A percentile compares a stretch with the other conserved stretches of the same genome.
Evolutionary conservation across 2,329 filamentous ascomycete species (phyloP).

Genomic region (Xylaria sp.): DNA sequence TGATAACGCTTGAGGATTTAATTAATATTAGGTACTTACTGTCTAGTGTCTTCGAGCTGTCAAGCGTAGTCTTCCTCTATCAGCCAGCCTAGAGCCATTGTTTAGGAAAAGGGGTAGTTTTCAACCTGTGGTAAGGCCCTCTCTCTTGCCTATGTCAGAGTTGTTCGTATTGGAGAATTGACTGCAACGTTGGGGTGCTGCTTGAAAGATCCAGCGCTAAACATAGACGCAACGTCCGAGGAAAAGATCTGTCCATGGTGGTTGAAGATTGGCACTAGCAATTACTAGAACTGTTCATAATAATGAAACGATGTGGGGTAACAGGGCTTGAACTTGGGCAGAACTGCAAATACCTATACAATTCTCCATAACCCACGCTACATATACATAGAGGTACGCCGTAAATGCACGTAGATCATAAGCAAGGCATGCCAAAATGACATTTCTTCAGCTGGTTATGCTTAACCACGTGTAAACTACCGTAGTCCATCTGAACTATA

Average conservation of each 20-base stretch:
- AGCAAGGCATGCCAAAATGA: neutral
- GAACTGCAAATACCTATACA: constrained; percentile 2
- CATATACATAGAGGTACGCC: too few relatives aligned
- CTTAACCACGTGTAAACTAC: neutral
- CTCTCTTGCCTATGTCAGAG: neutral
- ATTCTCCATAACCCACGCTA: neutral
- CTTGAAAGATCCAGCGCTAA: constrained; percentile 5
- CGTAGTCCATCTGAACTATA: constrained; percentile 10
- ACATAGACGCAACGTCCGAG: constrained; percentile 12
- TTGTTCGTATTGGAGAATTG: neutral
- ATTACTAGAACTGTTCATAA: neutral
- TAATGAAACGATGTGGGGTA: constrained; percentile 27
- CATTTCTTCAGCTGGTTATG: neutral
- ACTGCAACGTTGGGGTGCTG: neutral
- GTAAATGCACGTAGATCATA: neutral
- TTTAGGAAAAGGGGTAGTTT: neutral
- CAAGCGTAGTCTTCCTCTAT: neutral
- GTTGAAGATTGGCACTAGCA: constrained; percentile 4
- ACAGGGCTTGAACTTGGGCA: neutral
- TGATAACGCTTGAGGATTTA: neutral
- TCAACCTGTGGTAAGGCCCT: neutral
- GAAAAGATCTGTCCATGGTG: constrained; percentile 20
- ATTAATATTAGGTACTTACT: neutral
- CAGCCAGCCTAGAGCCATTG: neutral
- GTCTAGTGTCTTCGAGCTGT: neutral